phyloP scores from a whole-genome alignment of 306 rosid species.

The peach (Prunus persica) region Prunus_persica_NCBIv2 NC_034014.1:573501-574000 shows the following conservation, averaged over 20 bases:
- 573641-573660: neutral
- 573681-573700: neutral
- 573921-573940: constrained; percentile 63
- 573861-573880: constrained; percentile 74
- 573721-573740: neutral
- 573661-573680: neutral
- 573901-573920: constrained; percentile 65
- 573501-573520: constrained; percentile 88
- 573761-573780: too few species aligned
- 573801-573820: constrained; percentile 21
- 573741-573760: neutral
- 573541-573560: too few species aligned
- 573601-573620: neutral
- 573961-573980: constrained; percentile 9
- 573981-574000: neutral
- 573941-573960: constrained; percentile 65
- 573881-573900: constrained; percentile 71
- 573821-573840: constrained; percentile 85
- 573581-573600: too few species aligned
- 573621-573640: neutral
- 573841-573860: constrained; percentile 71
- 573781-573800: neutral
- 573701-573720: neutral
- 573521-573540: neutral
- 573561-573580: too few species aligned